Evolutionary conservation across 371 early-diverging fungal genomes (phyloP).

Genomic region (Apophysomyces trapeziformis): DNA sequence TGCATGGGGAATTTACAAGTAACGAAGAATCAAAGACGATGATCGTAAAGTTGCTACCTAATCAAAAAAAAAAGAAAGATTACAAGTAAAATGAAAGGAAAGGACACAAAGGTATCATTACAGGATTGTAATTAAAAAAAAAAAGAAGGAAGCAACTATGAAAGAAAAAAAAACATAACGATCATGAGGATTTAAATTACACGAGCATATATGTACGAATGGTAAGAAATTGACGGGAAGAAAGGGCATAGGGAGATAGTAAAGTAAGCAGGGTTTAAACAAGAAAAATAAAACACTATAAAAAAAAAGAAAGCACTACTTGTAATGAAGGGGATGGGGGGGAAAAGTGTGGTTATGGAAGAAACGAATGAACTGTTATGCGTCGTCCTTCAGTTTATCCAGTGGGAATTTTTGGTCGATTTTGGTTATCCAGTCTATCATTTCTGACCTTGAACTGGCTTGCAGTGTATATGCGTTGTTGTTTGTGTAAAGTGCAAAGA

Average conservation of each 20-base stretch:
- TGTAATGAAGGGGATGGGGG: constrained; percentile 13
- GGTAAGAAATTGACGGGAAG: not conserved
- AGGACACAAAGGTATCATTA: constrained; percentile 8
- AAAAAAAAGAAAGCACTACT: constrained; percentile 12
- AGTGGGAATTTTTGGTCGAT: constrained; percentile 67
- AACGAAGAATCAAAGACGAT: not conserved
- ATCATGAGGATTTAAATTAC: not conserved
- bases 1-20: constrained; percentile 3
- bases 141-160: not conserved
- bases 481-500: constrained; percentile 82
- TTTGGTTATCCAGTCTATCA: constrained; percentile 79
- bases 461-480: constrained; percentile 80
- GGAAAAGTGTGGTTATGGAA: not conserved
- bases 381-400: constrained; percentile 30
- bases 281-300: constrained; percentile 13
- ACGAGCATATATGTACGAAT: constrained; percentile 9
- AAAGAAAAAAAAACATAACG: not conserved
- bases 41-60: not conserved
- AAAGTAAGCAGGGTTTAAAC: constrained; percentile 6
- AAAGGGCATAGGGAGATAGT: constrained; percentile 12
- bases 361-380: constrained; percentile 1
- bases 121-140: constrained; percentile 1
- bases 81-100: not conserved
- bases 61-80: not conserved
- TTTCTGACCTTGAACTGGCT: constrained; percentile 68